phyloP scores from a whole-genome alignment of 176 grass and related monocot genomes.

The Dendrocalamus sinicus region DNA sequence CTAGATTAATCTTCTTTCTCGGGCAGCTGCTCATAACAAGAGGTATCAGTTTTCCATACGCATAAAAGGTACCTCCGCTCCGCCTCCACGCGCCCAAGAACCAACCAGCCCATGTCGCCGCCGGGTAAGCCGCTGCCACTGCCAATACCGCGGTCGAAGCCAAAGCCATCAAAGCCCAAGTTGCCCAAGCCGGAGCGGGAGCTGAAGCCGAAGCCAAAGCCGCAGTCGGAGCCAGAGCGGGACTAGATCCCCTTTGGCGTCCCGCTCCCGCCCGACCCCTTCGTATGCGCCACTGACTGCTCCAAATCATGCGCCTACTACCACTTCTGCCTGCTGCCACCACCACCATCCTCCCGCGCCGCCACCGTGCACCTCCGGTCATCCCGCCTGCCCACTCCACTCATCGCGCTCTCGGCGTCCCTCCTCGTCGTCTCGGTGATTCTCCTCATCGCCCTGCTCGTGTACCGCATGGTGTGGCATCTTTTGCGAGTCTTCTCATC shows the following conservation, averaged over 20 bases:
- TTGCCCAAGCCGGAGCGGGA: slow-evolving; percentile 6
- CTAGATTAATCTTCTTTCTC: no score
- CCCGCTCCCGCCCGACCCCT: not conserved
- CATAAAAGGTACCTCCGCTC: not conserved
- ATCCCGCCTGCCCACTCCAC: slow-evolving; percentile 41
- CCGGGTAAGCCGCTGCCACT: slow-evolving; percentile 6
- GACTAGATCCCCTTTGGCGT: not conserved
- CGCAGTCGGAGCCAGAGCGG: not conserved
- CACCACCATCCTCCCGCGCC: not conserved
- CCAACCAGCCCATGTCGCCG: slow-evolving; percentile 37
- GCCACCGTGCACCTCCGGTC: slow-evolving; percentile 50
- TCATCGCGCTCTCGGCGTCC: slow-evolving; percentile 54
- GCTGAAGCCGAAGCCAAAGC: not conserved
- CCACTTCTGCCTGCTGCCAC: not conserved
- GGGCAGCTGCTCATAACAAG: no score
- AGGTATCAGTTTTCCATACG: not conserved
- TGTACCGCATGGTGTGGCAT: slow-evolving; percentile 3
- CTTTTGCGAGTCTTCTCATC: no score
- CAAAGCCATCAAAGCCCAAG: not conserved
- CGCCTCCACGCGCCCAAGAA: slow-evolving; percentile 1
- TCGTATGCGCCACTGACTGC: slow-evolving; percentile 38
- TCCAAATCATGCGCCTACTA: not conserved
- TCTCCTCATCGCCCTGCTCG: slow-evolving; percentile 47
- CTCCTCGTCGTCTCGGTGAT: slow-evolving; percentile 42
- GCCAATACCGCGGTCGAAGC: not conserved